These are phyloP conservation scores for Globisporangium rhizosaccharum DNA, from an alignment of 352 stramenopile genomes.

Conservation along the genomic window DNA sequence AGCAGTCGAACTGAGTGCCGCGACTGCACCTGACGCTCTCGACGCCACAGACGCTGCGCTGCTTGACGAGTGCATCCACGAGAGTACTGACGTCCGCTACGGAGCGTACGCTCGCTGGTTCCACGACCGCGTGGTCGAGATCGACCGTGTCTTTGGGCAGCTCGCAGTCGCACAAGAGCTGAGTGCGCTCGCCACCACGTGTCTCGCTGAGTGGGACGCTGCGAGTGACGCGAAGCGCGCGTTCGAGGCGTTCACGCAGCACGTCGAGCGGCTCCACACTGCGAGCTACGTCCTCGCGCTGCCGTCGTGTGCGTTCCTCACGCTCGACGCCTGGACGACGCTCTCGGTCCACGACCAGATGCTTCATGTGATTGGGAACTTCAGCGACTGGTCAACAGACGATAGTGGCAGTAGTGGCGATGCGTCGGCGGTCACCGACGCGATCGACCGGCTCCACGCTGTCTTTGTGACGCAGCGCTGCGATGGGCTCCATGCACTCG, in stretches of 20 bases:
- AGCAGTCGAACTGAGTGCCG: conserved; percentile 21
- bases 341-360: conserved; percentile 62
- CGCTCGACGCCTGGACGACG: conserved; percentile 47
- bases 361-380: conserved; percentile 29
- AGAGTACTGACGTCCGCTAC: conserved; percentile 20
- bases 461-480: conserved; percentile 45
- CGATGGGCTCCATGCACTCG: conserved; percentile 29
- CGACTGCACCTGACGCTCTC: conserved; percentile 43
- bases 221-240: conserved; percentile 20
- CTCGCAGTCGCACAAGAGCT: conserved; percentile 42
- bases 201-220: conserved; percentile 8
- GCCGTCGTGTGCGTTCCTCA: conserved; percentile 28
- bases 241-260: conserved; percentile 39
- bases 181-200: conserved; percentile 26
- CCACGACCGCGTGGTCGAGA: conserved; percentile 36
- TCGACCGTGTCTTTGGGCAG: conserved; percentile 60
- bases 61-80: conserved; percentile 27
- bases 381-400: conserved; percentile 16
- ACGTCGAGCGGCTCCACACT: conserved; percentile 56
- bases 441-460: conserved; percentile 35
- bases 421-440: conserved; percentile 1
- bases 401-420: background rate
- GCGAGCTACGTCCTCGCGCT: conserved; percentile 47
- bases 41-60: conserved; percentile 25
- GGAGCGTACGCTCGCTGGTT: conserved; percentile 47